Evolutionary conservation across 257 asterid genomes (phyloP).

Genomic region (Datura wrightii): DNA sequence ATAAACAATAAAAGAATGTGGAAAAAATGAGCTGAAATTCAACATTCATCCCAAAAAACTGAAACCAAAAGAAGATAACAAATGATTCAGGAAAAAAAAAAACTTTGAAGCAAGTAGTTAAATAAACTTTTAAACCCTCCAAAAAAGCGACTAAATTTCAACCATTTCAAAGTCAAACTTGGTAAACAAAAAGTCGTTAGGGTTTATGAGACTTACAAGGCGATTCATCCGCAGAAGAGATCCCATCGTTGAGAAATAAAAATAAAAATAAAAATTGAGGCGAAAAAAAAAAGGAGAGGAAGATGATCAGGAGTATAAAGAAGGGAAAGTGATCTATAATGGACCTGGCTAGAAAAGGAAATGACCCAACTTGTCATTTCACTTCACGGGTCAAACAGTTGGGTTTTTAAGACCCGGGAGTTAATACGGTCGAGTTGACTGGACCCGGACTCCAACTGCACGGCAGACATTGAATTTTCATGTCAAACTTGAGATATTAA

Average conservation of each 20-base stretch:
- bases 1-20: too few relatives aligned
- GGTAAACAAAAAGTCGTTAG: background rate
- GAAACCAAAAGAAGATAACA: too few relatives aligned
- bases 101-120: background rate
- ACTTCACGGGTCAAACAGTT: conserved; percentile 19
- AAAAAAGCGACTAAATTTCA: background rate
- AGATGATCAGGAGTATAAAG: background rate
- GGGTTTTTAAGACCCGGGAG: background rate
- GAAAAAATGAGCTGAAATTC: background rate
- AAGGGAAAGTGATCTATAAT: background rate
- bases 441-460: background rate
- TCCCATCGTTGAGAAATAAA: background rate
- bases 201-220: conserved; percentile 8
- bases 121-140: background rate
- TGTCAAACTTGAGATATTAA: background rate
- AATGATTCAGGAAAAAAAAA: background rate
- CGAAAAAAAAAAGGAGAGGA: background rate
- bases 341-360: conserved; percentile 5
- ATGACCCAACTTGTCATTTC: background rate
- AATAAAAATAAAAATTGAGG: background rate
- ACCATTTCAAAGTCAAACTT: background rate
- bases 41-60: background rate
- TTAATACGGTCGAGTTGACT: background rate
- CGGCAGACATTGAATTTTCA: too few relatives aligned
- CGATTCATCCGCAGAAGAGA: conserved; percentile 29